Conservation (phyloP, 441 rosid species). For the Cnidoscolus chayamansa region DNA sequence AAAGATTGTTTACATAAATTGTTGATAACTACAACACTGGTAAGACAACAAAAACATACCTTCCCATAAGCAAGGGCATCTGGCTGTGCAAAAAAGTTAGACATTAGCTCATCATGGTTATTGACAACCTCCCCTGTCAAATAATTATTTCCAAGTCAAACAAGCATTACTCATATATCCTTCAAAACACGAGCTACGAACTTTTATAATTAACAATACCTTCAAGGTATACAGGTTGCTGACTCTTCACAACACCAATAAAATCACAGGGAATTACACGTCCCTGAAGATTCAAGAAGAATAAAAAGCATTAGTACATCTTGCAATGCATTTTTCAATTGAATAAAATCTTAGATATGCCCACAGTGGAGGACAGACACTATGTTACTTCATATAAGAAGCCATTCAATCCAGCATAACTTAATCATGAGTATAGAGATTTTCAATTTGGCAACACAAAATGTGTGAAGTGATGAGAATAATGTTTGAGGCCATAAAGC, state of each 20-base stretch:
- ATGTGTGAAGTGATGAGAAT: background rate
- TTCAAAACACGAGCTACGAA: constrained; percentile 1
- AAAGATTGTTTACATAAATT: background rate
- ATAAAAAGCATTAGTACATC: constrained; percentile 16
- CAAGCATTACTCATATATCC: constrained; percentile 3
- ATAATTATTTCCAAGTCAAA: constrained; percentile 10
- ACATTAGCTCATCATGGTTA: constrained; percentile 98
- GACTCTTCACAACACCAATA: constrained; percentile 80
- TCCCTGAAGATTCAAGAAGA: constrained; percentile 52
- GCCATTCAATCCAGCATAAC: background rate
- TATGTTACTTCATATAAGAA: background rate
- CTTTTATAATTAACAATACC: constrained; percentile 37
- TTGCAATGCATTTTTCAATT: background rate
- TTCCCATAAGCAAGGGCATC: constrained; percentile 97
- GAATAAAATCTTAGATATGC: background rate
- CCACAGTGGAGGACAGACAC: background rate
- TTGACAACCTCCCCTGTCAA: constrained; percentile 76
- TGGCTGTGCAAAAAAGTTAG: constrained; percentile 97
- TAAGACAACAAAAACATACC: constrained; percentile 39
- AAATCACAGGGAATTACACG: constrained; percentile 92
- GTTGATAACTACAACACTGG: background rate
- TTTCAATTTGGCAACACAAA: background rate
- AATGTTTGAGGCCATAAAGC: background rate
- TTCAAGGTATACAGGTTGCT: constrained; percentile 82
- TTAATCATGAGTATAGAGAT: background rate